Percentiles rank a stretch among this genome's conserved stretches.
Conservation (phyloP, 2,329 filamentous ascomycete genomes). For the Didymella sp. region DNA sequence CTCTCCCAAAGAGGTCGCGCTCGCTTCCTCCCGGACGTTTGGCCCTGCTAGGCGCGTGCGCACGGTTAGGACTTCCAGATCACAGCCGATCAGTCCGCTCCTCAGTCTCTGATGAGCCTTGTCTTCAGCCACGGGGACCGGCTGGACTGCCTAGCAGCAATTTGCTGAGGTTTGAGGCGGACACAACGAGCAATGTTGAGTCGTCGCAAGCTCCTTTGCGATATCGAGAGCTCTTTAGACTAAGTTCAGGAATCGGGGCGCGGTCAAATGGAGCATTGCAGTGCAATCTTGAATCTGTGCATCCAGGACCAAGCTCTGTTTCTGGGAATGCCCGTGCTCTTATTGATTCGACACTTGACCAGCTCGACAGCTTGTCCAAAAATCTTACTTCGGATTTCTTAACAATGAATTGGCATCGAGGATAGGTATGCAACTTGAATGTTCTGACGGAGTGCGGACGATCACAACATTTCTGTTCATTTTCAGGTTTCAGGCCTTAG, state of each 20-base stretch:
- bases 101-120: conserved; percentile 22
- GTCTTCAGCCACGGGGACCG: conserved; percentile 34
- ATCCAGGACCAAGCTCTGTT: not conserved
- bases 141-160: conserved; percentile 25
- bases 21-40: conserved; percentile 52
- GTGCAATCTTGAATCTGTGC: conserved; percentile 3
- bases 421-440: not conserved
- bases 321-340: not conserved
- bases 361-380: not conserved
- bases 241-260: not conserved
- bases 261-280: not conserved
- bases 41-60: conserved; percentile 45
- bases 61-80: conserved; percentile 35
- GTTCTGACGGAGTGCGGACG: conserved; percentile 11
- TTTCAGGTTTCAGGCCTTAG: conserved; percentile 26
- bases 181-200: not conserved
- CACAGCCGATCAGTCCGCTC: conserved; percentile 26
- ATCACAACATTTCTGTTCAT: conserved; percentile 22
- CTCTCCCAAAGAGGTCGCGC: conserved; percentile 38
- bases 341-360: not conserved
- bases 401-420: not conserved
- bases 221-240: not conserved
- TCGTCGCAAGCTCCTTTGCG: not conserved
- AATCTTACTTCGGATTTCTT: not conserved
- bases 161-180: conserved; percentile 18